Conservation (phyloP, 257 asterid species). For the Solanum pinnatisectum region DNA sequence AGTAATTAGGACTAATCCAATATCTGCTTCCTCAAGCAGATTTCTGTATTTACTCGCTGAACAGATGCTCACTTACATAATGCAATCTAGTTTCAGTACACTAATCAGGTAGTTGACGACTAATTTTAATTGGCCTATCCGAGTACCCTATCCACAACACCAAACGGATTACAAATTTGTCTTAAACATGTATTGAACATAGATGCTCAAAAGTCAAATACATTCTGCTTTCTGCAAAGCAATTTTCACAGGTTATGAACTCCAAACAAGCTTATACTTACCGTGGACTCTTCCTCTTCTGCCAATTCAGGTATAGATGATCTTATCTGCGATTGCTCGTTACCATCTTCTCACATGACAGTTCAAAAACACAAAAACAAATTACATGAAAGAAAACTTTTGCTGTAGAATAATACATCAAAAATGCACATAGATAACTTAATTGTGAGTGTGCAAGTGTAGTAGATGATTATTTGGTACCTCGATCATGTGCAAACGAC, state of each 20-base stretch:
- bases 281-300: not conserved
- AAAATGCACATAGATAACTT: not conserved
- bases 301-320: not conserved
- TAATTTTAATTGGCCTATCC: not conserved
- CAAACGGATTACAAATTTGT: not conserved
- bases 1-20: not conserved
- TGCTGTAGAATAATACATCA: not conserved
- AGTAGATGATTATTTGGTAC: not conserved
- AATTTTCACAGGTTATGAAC: not conserved
- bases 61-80: not conserved
- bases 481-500: not conserved
- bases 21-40: not conserved
- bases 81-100: not conserved
- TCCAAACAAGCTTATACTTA: not conserved
- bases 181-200: not conserved
- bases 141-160: not conserved
- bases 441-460: not conserved
- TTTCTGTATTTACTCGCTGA: not conserved
- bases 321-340: not conserved
- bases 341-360: not conserved
- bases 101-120: not conserved
- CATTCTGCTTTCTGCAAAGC: not conserved
- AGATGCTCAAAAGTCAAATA: not conserved
- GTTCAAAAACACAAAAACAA: not conserved
- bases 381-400: not conserved